These are phyloP conservation scores for Leccinum subtestaceum DNA, from an alignment of 768 basidiomycete species.

Conservation along the genomic window DNA sequence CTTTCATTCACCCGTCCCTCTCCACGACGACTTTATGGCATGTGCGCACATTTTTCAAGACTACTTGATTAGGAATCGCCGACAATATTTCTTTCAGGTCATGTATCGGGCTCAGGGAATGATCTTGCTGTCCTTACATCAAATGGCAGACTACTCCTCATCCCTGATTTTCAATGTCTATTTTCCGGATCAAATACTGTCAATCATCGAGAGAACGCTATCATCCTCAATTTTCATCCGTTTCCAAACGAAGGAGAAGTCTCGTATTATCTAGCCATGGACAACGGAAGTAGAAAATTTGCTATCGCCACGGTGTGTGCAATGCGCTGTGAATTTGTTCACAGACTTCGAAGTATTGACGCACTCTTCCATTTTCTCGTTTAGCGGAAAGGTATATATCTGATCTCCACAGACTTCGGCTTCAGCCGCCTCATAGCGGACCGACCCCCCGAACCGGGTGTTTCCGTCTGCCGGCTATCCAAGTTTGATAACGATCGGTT, in stretches of 20 bases:
- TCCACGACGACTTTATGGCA: conserved; percentile 23
- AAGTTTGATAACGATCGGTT: conserved; percentile 14
- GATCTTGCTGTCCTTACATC: conserved; percentile 30
- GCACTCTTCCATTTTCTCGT: background rate
- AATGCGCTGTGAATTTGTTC: background rate
- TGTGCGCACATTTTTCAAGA: conserved; percentile 16
- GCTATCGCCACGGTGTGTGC: conserved; percentile 45
- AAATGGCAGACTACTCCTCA: conserved; percentile 26
- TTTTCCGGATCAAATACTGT: conserved; percentile 28
- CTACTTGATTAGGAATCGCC: background rate
- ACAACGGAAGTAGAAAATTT: conserved; percentile 37
- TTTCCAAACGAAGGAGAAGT: conserved; percentile 12
- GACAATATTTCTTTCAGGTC: conserved; percentile 26
- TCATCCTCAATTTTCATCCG: conserved; percentile 26
- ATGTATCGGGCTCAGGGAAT: conserved; percentile 49
- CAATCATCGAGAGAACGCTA: conserved; percentile 39
- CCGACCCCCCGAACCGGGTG: conserved; percentile 32
- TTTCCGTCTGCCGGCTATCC: conserved; percentile 23
- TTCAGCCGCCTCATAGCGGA: conserved; percentile 23
- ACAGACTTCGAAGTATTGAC: background rate
- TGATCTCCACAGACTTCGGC: conserved; percentile 24
- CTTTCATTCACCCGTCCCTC: conserved; percentile 1
- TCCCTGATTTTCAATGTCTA: conserved; percentile 28
- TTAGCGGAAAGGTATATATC: conserved; percentile 25
- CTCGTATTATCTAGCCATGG: conserved; percentile 50